Base-by-base conservation (phyloP, 768 basidiomycete genomes). In the Lentinula boryana region DNA sequence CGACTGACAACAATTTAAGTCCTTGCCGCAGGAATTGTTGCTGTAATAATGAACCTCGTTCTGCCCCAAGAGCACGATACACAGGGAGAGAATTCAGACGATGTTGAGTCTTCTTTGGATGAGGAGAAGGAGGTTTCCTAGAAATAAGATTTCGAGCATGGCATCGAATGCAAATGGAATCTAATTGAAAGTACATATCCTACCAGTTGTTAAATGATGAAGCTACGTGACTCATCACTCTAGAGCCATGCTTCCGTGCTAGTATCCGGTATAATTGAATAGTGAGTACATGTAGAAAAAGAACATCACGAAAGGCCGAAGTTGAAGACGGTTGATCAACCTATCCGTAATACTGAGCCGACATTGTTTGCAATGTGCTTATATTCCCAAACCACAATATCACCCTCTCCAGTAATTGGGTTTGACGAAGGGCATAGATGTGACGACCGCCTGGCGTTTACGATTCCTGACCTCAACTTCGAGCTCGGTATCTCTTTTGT, bases 401-500 rank as follows among this genome's bases (percentile, higher is more conserved):
- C 62, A 75, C 8, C 90, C 91, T 61, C 89, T 77, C 77, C 80
- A 97, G 71, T 98, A 98, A 62, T 83, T 87, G 15, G 91, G 76
- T 67, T 86, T 84, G 15, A 91, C 79, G 68, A 97, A 99, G 15
- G 97, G 96, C 93, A 98, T 92, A 0, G 84, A 80, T 5, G 84
- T 84, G 33, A 98, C 76, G 9, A 83, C 76, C 0, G 89, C 94
- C 65, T 84, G 85, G 48, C 93, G 79, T 69, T 84, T 69, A 74
- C 92, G 93, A 61, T 84, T 88, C 51, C 96, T 81, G 40, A 98
- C 89, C 62, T 95, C 89, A 15, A 98, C 87, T 54, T 82, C 80
- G 3, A 98, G 78, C 69, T 88, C 83, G 0, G 89, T 96, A 10
- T 92, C 93, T 72, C 92, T 95, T 76, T 95, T 98, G 76, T 96